These are phyloP conservation scores for Diplodia mutila DNA, from an alignment of 2,329 filamentous ascomycete genomes.

Conservation along the genomic window DNA sequence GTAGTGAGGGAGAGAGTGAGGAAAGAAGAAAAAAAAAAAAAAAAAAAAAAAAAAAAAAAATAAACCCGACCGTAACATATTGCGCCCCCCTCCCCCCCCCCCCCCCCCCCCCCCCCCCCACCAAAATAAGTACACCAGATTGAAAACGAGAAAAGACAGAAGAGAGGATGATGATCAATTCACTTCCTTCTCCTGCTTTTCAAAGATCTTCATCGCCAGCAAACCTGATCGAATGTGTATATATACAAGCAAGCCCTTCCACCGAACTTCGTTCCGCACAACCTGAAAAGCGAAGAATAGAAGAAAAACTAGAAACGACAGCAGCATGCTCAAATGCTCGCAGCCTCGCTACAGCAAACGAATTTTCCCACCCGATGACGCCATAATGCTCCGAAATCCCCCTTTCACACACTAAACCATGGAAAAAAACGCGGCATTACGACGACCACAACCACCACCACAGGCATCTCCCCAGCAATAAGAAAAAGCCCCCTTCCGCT, in stretches of 20 bases:
- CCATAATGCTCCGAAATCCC: neutral
- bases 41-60: too few relatives aligned
- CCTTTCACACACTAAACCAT: neutral
- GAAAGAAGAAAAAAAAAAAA: too few relatives aligned
- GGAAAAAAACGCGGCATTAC: neutral
- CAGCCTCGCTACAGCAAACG: neutral
- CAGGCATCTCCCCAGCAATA: too few relatives aligned
- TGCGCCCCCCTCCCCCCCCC: too few relatives aligned
- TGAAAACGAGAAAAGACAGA: too few relatives aligned
- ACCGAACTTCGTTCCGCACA: too few relatives aligned
- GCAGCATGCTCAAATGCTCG: neutral
- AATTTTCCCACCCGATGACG: neutral
- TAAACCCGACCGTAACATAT: too few relatives aligned
- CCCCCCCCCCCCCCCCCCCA: too few relatives aligned
- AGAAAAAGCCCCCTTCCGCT: too few relatives aligned
- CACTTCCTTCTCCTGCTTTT: neutral
- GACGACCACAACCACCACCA: neutral
- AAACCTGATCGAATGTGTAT: too few relatives aligned
- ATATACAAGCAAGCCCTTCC: neutral
- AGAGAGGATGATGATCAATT: neutral
- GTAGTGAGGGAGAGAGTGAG: too few relatives aligned
- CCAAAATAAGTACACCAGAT: too few relatives aligned
- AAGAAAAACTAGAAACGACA: neutral
- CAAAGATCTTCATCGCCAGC: neutral
- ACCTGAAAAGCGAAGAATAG: neutral